Evolutionary conservation across 768 basidiomycete genomes (phyloP), one percentile per base, ranked within the genome.

Genomic region (Pleurotus eryngii): DNA sequence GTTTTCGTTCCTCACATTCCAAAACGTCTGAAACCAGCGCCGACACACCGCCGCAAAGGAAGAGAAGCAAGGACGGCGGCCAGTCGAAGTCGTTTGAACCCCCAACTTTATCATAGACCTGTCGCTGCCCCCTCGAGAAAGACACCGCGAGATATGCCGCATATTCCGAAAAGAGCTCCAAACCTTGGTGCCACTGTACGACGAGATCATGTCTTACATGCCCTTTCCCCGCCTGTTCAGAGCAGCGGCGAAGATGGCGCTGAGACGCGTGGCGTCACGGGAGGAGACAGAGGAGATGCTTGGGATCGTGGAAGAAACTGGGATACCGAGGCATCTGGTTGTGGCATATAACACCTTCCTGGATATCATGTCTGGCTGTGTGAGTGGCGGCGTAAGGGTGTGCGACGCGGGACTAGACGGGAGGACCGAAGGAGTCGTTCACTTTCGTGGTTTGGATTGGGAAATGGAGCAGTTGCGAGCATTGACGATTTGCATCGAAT

Each of bases 311-410:
- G 56, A 62, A 30, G 64, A 46, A 18, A 67, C 68, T 9, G 67
- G 65, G 3, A 64, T 72, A 17, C 68, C 68, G 4, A 49, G 47
- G 9, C 67, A 73, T 57, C 61, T 74, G 8, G 70, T 72, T 2
- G 70, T 76, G 5, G 75, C 74, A 18, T 73, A 68, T 57, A 75
- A 74, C 61, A 74, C 74, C 2, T 74, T 76, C 46, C 59, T 76
- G 53, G 74, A 76, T 56, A 42, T 74, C 4, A 70, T 76, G 57
- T 70, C 69, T 22, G 75, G 72, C 2, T 76, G 75, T 61, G 67
- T 70, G 35, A 75, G 75, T 58, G 73, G 74, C 1, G 74, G 73
- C 11, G 70, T 65, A 11, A 61, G 59, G 39, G 68, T 68, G 5
- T 51, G 20, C 2, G 66, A 65, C 50, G 64, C 64, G 4, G 64